phyloP scores from a whole-genome alignment of 257 asterid genomes.

The Capsicum pubescens region DNA sequence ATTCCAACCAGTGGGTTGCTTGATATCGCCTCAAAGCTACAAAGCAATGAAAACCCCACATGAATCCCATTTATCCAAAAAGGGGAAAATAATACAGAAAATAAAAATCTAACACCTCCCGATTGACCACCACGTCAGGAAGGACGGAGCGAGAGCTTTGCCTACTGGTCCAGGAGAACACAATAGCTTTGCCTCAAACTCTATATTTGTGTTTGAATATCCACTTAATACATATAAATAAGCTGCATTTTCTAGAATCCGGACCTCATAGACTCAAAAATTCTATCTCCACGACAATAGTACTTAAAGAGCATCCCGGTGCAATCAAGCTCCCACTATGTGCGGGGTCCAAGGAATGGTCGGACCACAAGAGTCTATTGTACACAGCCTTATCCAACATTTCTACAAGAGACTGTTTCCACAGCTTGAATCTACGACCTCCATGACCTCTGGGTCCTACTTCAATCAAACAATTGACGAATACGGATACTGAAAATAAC shows the following conservation, averaged over 20 bases:
- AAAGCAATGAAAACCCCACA: conserved; percentile 17
- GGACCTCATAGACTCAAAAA: not conserved
- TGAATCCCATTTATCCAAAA: conserved; percentile 27
- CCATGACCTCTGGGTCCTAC: not conserved
- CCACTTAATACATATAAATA: conserved; percentile 15
- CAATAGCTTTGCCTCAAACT: not conserved
- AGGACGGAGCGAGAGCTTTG: not conserved
- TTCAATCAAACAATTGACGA: not conserved
- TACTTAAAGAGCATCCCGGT: not conserved
- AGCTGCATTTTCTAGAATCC: conserved; percentile 3
- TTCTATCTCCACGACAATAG: not conserved
- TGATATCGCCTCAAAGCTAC: conserved; percentile 85
- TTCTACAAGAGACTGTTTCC: no score
- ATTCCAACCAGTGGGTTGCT: conserved; percentile 92
- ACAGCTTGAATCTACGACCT: no score
- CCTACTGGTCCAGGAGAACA: not conserved
- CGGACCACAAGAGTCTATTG: no score
- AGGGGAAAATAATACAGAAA: not conserved
- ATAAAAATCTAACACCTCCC: not conserved
- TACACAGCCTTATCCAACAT: no score
- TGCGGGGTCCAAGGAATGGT: no score
- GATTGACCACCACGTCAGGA: not conserved
- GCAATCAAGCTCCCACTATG: no score
- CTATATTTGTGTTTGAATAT: not conserved
- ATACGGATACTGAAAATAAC: conserved; percentile 14